Base-by-base conservation (phyloP, 176 grass and related monocot species). In the Cenchrus purpureus region DNA sequence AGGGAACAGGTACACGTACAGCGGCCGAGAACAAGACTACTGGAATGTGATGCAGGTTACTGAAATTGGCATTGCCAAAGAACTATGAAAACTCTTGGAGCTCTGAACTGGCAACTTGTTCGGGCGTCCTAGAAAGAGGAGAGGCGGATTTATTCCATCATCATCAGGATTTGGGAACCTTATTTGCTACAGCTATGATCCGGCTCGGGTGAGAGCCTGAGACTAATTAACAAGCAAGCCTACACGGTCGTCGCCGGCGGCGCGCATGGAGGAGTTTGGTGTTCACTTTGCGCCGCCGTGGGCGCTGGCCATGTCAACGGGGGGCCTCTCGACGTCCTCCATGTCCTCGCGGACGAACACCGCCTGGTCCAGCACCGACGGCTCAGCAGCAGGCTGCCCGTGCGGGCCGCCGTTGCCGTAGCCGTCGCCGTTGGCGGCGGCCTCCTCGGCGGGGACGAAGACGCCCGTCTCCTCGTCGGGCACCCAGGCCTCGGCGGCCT, bases 291-390 rank as follows among this genome's bases (percentile, higher is more conserved):
- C 22, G n/a, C 16, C 60, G n/a, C 0, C 22, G 43, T 7, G 42
- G 74, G 5, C 51, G 7, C 8, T 11, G 57, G 44, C 32, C 8
- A 68, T 74, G 58, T 70, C 68, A 16, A 74, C 25, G 73, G 75
- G 6, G 13, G 90, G 82, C 71, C 83, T 82, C 67, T 92, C 87
- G 17, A 92, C 70, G 79, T 91, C 90, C 90, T 91, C 83, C 70
- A 95, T 34, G 1, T 95, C 86, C 16, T 91, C 93, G 28, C 91
- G 51, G 7, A 87, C 61, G 80, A 86, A 94, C 73, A 92, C 28
- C 2, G 84, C 54, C 81, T 94, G 89, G 44, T 92, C 87, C 65
- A 94, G 83, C 90, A 94, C 67, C 15, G 90, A 90, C 32, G 79
- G 44, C 11, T 4, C 11, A 6, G 25, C n/a, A 3, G 9, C 29